A percentile compares a stretch with the other conserved stretches of the same genome.
phyloP scores from a whole-genome alignment of 2,329 filamentous ascomycete genomes.

The Epichloe aotearoae region DNA sequence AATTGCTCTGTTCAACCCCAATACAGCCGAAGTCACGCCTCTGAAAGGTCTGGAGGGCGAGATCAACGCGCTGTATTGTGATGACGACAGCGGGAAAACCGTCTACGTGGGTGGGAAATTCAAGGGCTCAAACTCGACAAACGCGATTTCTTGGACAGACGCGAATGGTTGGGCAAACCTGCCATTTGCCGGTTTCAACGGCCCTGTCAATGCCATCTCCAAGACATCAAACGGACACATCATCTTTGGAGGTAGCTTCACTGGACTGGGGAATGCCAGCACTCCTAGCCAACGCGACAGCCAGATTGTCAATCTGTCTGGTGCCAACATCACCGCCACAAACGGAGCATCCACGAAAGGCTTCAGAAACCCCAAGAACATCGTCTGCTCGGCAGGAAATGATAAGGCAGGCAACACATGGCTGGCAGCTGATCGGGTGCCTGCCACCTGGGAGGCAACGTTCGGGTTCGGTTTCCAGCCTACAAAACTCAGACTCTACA shows the following conservation, averaged over 20 bases:
- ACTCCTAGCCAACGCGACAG: constrained; percentile 52
- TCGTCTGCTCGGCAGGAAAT: constrained; percentile 61
- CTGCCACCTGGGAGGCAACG: constrained; percentile 71
- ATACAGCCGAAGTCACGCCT: constrained; percentile 55
- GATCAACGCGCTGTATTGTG: constrained; percentile 73
- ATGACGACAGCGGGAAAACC: constrained; percentile 54
- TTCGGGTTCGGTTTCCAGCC: constrained; percentile 79
- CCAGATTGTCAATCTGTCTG: constrained; percentile 73
- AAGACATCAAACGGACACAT: constrained; percentile 72
- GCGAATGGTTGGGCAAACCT: constrained; percentile 62
- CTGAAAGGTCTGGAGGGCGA: constrained; percentile 70
- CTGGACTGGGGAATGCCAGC: constrained; percentile 70
- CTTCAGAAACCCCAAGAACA: constrained; percentile 63
- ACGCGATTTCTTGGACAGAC: constrained; percentile 72
- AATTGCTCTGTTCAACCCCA: constrained; percentile 69
- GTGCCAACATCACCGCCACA: constrained; percentile 58
- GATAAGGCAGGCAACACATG: constrained; percentile 67
- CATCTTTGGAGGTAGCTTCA: constrained; percentile 84
- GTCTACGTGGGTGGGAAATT: constrained; percentile 91
- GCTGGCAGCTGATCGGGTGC: constrained; percentile 56
- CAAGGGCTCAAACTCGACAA: constrained; percentile 65
- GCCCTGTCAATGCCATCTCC: constrained; percentile 73
- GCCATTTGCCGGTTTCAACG: constrained; percentile 90
- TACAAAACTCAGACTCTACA: constrained; percentile 76
- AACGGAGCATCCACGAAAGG: constrained; percentile 48